Evolutionary conservation across 768 basidiomycete genomes (phyloP), one percentile per base, ranked within the genome.

Genomic region (Kwoniella botswanensis): DNA sequence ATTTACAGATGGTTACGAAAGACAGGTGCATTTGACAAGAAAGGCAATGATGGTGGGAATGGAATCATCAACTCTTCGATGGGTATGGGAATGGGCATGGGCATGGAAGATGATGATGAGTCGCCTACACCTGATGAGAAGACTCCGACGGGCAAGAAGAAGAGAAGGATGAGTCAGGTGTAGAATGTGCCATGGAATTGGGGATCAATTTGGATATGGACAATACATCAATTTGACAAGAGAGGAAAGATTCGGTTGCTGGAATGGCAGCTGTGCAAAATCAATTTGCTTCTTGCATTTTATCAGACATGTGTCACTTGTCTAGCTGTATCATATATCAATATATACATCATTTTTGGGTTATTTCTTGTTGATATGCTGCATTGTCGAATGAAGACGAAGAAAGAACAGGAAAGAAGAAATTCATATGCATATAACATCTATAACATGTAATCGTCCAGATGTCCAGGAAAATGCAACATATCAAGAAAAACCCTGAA

Each of bases 1-100:
- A 29, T 52, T 21, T 6, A n/a, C 53, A 77, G 79, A 50, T 81
- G 80, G 80, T 67, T 81, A 5, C 71, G 80, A 42, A 81, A 81
- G 59, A 81, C 78, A 13, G 80, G 80, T n/a, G 80, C 80, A 21
- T 81, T 81, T 42, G 80, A 81, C 44, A 81, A 81, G 70, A 79
- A 78, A 50, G 57, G 43, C 50, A 54, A 63, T 60, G 67, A 18
- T 74, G 65, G 50, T 26, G 22, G 26, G 41, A 26, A 21, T 43
- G 59, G 59, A 22, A n/a, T 61, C 24, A 21, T 24, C 15, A 12
- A 24, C 21, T 18, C 11, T 24, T 6, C 21, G 2, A 55, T 21
- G 15, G 21, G 21, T 21, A 52, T 52, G 59, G 18, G 24, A 2
- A 60, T 22, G 57, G 62, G 26, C 3, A 11, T 64, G 26, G 52